These are phyloP conservation scores for Neonectria magnoliae DNA, from an alignment of 2,329 filamentous ascomycete genomes.

Conservation along the genomic window DNA sequence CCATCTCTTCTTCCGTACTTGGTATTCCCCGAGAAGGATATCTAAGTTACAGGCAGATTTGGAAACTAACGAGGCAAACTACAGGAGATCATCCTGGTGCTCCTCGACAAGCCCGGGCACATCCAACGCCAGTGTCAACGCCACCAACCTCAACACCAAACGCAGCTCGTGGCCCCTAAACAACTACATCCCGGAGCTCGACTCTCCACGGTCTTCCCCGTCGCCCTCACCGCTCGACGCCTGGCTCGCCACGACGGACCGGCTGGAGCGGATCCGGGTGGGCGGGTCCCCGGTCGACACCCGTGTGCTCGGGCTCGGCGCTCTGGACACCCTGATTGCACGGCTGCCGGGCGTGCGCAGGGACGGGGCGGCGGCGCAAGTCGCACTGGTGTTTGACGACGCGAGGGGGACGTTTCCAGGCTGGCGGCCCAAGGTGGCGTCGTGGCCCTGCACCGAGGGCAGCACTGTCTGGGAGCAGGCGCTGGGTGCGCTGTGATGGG, in stretches of 20 bases:
- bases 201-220: neutral
- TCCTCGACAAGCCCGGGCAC: neutral
- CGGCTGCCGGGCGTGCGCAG: slow-evolving; percentile 1
- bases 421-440: slow-evolving; percentile 22
- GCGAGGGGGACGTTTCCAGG: slow-evolving; percentile 12
- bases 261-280: slow-evolving; percentile 20
- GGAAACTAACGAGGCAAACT: slow-evolving; percentile 1
- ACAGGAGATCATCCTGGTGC: neutral
- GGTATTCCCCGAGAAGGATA: neutral
- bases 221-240: slow-evolving; percentile 1
- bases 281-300: slow-evolving; percentile 16
- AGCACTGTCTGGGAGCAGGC: neutral
- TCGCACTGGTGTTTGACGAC: slow-evolving; percentile 18
- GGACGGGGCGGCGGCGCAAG: slow-evolving; percentile 4
- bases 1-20: neutral
- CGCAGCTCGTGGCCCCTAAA: slow-evolving; percentile 14
- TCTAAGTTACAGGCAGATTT: neutral
- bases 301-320: slow-evolving; percentile 9
- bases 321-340: slow-evolving; percentile 14
- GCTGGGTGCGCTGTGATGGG: neutral
- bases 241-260: slow-evolving; percentile 17
- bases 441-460: slow-evolving; percentile 8
- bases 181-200: neutral
- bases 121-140: neutral
- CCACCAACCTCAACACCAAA: neutral